phyloP scores from a whole-genome alignment of 768 basidiomycete species.

The Xerocomellus intermedius region DNA sequence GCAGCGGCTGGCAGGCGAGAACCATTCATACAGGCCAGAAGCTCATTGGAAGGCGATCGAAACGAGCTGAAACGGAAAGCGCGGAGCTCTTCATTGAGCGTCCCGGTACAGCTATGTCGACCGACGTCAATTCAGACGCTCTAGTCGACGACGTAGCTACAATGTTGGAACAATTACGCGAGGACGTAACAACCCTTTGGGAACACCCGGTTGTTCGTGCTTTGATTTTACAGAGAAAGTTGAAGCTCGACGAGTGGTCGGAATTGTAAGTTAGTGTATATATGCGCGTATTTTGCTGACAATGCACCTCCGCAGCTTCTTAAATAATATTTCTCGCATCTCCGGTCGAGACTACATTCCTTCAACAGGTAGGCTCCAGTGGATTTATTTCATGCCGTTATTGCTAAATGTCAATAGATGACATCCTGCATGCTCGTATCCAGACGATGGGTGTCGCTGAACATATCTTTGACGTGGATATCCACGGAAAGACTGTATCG shows the following conservation, averaged over 20 bases:
- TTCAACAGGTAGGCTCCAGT: slow-evolving; percentile 54
- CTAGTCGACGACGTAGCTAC: slow-evolving; percentile 60
- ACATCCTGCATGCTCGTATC: slow-evolving; percentile 85
- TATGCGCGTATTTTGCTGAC: slow-evolving; percentile 18
- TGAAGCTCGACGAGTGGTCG: slow-evolving; percentile 84
- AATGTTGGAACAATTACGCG: slow-evolving; percentile 55
- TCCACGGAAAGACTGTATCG: slow-evolving; percentile 73
- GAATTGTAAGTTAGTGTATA: slow-evolving; percentile 66
- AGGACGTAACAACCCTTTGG: slow-evolving; percentile 75
- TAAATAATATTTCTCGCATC: slow-evolving; percentile 70
- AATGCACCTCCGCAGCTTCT: slow-evolving; percentile 50
- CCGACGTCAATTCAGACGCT: slow-evolving; percentile 43
- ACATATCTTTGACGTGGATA: slow-evolving; percentile 77
- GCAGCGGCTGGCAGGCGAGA: slow-evolving; percentile 78
- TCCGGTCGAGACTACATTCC: slow-evolving; percentile 69
- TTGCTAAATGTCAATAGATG: slow-evolving; percentile 49
- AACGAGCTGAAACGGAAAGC: slow-evolving; percentile 23
- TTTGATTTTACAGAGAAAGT: slow-evolving; percentile 62
- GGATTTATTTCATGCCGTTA: slow-evolving; percentile 26
- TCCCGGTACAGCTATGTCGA: slow-evolving; percentile 28
- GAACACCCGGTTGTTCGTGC: slow-evolving; percentile 66
- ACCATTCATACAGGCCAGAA: slow-evolving; percentile 52
- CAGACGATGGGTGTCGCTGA: slow-evolving; percentile 89
- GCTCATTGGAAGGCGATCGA: slow-evolving; percentile 29
- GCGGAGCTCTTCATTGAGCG: slow-evolving; percentile 31